These are phyloP conservation scores for Prorocentrum cordatum DNA, from an alignment of 169 alveolate genomes.

Conservation along the genomic window DNA sequence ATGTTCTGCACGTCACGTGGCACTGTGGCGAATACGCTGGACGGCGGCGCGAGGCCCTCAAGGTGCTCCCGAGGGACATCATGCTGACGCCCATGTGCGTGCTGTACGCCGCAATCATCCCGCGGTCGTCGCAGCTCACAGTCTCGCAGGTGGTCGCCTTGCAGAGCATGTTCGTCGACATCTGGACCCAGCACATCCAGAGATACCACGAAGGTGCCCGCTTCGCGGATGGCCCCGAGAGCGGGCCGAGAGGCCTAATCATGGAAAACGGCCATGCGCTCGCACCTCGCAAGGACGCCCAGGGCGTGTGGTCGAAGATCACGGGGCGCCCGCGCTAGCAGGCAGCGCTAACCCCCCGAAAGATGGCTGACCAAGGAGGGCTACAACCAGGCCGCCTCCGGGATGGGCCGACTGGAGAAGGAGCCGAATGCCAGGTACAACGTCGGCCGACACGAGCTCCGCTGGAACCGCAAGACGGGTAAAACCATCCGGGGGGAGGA, in stretches of 20 bases:
- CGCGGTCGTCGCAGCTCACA: too few species aligned
- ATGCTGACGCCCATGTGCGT: too few species aligned
- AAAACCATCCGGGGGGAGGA: neutral
- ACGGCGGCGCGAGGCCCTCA: too few species aligned
- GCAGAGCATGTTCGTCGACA: neutral
- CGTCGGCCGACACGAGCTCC: neutral
- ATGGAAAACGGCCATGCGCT: slow-evolving; percentile 2
- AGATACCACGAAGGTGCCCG: neutral
- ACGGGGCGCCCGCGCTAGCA: neutral
- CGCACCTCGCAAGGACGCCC: neutral
- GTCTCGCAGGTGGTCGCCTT: too few species aligned
- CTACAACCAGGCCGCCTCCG: too few species aligned
- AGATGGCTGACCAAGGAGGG: neutral
- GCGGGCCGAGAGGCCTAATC: too few species aligned
- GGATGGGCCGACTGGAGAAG: neutral
- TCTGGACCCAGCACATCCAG: neutral
- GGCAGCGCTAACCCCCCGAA: neutral
- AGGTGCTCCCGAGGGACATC: too few species aligned
- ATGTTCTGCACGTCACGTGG: too few species aligned
- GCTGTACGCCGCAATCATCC: too few species aligned
- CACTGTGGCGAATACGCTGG: too few species aligned
- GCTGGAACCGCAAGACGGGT: neutral
- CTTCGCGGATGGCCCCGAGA: too few species aligned
- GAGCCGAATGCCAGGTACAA: neutral
- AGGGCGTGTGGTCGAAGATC: neutral